These are phyloP conservation scores for Fraxinus albicans DNA, from an alignment of 305 asterid species.

Conservation along the genomic window DNA sequence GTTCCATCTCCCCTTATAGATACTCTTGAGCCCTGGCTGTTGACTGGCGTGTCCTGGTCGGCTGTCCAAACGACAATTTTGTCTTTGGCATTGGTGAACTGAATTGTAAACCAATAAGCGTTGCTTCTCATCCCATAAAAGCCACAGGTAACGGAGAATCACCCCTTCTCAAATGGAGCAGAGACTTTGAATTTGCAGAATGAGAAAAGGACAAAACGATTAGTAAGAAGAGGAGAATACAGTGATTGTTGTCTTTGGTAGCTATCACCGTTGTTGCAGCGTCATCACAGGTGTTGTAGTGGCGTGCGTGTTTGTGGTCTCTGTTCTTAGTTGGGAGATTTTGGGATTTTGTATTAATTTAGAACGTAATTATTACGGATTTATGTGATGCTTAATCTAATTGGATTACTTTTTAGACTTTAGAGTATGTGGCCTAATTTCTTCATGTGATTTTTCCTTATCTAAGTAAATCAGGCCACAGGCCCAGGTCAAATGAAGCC, in stretches of 20 bases:
- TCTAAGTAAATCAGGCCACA: background rate
- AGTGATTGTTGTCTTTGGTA: background rate
- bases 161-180: background rate
- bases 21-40: background rate
- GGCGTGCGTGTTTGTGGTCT: no score
- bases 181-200: background rate
- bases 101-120: background rate
- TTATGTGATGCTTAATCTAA: no score
- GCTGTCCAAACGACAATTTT: background rate
- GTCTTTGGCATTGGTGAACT: conserved; percentile 10
- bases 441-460: no score
- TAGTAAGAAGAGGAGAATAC: background rate
- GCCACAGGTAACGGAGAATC: background rate
- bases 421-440: no score
- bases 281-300: no score
- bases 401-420: no score
- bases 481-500: background rate
- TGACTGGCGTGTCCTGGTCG: background rate
- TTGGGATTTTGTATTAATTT: no score
- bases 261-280: background rate
- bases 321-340: no score
- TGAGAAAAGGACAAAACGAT: background rate
- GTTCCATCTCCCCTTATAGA: background rate
- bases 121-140: background rate
- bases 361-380: no score